phyloP scores from a whole-genome alignment of 345 rosid species.

The Aethionema arabicum region DNA sequence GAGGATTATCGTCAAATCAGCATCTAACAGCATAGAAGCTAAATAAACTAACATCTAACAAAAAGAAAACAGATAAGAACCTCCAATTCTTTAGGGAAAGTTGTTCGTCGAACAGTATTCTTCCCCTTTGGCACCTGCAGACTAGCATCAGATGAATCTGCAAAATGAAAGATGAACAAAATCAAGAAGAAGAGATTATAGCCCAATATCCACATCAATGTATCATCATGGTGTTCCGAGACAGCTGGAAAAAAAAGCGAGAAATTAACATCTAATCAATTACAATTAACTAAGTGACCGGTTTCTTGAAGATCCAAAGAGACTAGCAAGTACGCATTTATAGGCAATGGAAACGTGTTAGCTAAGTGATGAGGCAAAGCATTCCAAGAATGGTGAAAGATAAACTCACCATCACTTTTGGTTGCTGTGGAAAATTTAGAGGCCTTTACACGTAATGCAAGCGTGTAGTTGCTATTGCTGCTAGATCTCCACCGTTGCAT shows the following conservation, averaged over 20 bases:
- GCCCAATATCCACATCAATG: constrained; percentile 4
- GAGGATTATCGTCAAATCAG: constrained; percentile 16
- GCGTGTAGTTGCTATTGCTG: constrained; percentile 32
- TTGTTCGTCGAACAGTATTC: constrained; percentile 38
- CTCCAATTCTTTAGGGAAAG: constrained; percentile 82
- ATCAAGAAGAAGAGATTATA: neutral
- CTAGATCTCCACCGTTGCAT: constrained; percentile 37
- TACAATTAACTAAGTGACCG: too few relatives aligned
- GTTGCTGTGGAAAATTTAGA: constrained; percentile 47
- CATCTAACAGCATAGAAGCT: constrained; percentile 2
- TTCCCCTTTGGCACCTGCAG: constrained; percentile 37
- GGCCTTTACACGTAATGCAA: constrained; percentile 45
- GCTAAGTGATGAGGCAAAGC: constrained; percentile 8
- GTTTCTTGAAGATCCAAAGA: neutral
- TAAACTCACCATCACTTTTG: constrained; percentile 55
- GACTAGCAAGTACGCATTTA: neutral
- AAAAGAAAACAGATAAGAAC: constrained; percentile 32
- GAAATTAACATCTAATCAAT: neutral
- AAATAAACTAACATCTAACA: constrained; percentile 21
- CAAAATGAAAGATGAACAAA: constrained; percentile 19
- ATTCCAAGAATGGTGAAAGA: constrained; percentile 2
- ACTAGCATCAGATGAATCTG: constrained; percentile 41
- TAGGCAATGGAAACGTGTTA: neutral
- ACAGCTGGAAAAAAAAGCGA: neutral
- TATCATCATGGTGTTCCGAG: neutral